Evolutionary conservation across 2,329 filamentous ascomycete species (phyloP).

Genomic region (Hymenoscyphus occultus): DNA sequence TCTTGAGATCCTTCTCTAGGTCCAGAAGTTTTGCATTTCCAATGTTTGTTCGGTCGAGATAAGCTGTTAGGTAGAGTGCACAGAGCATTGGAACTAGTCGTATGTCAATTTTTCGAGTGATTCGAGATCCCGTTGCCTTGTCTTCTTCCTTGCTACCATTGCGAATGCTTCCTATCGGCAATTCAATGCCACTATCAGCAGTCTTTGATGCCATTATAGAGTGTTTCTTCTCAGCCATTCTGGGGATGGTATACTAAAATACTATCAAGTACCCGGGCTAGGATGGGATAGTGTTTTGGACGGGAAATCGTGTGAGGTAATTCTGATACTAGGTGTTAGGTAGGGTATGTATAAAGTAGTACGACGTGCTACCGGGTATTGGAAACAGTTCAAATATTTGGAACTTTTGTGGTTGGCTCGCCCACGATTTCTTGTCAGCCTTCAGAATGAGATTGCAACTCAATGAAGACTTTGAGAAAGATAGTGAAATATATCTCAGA

Average conservation of each 20-base stretch:
- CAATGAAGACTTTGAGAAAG: too few species aligned
- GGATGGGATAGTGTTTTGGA: background rate
- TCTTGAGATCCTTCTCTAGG: slow-evolving; percentile 27
- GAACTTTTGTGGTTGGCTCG: too few species aligned
- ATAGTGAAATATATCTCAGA: too few species aligned
- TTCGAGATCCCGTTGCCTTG: slow-evolving; percentile 38
- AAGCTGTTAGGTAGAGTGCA: slow-evolving; percentile 4
- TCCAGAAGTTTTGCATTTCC: slow-evolving; percentile 23
- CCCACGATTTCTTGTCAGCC: too few species aligned
- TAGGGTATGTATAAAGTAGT: too few species aligned
- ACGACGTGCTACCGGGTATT: too few species aligned
- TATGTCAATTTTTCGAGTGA: slow-evolving; percentile 8
- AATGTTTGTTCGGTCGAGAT: slow-evolving; percentile 17
- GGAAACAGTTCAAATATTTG: too few species aligned
- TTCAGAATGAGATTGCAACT: too few species aligned
- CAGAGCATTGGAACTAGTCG: slow-evolving; percentile 5
- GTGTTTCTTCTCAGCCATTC: background rate
- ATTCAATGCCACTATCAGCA: background rate
- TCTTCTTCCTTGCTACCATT: slow-evolving; percentile 24
- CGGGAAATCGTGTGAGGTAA: too few species aligned
- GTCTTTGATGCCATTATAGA: background rate
- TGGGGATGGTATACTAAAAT: background rate
- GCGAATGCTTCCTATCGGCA: background rate
- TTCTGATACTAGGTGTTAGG: too few species aligned
- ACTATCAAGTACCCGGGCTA: background rate